phyloP scores from a whole-genome alignment of 2,329 filamentous ascomycete genomes.

The Magnaporthiopsis poae region DNA sequence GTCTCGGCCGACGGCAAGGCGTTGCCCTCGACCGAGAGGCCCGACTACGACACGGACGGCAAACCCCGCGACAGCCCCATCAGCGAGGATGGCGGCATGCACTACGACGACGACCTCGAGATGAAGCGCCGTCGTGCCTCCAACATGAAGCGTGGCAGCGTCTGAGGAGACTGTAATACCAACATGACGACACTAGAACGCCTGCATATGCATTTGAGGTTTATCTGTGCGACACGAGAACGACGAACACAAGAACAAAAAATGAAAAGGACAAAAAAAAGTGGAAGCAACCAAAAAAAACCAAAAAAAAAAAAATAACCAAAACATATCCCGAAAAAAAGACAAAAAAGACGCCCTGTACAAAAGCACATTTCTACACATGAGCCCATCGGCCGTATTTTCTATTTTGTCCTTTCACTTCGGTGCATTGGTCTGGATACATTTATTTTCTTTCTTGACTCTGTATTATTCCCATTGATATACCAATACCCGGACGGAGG shows the following conservation, averaged over 20 bases:
- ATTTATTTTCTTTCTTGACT: background rate
- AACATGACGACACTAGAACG: no score
- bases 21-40: constrained; percentile 28
- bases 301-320: no score
- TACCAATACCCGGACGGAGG: background rate
- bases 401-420: background rate
- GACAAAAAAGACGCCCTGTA: no score
- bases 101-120: constrained; percentile 32
- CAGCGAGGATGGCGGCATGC: constrained; percentile 38
- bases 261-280: no score
- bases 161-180: constrained; percentile 18
- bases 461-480: constrained; percentile 2
- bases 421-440: background rate
- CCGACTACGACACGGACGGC: constrained; percentile 26
- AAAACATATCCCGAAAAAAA: no score
- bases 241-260: no score
- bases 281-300: no score
- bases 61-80: constrained; percentile 27
- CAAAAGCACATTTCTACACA: no score
- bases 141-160: constrained; percentile 36
- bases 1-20: constrained; percentile 26
- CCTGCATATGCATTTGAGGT: no score
- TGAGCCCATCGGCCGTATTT: no score
- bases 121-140: constrained; percentile 24
- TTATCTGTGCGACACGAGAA: no score